A percentile compares a stretch with the other conserved stretches of the same genome.
These are phyloP conservation scores for Suillus fuscotomentosus DNA, from an alignment of 768 basidiomycete genomes.

Conservation along the genomic window DNA sequence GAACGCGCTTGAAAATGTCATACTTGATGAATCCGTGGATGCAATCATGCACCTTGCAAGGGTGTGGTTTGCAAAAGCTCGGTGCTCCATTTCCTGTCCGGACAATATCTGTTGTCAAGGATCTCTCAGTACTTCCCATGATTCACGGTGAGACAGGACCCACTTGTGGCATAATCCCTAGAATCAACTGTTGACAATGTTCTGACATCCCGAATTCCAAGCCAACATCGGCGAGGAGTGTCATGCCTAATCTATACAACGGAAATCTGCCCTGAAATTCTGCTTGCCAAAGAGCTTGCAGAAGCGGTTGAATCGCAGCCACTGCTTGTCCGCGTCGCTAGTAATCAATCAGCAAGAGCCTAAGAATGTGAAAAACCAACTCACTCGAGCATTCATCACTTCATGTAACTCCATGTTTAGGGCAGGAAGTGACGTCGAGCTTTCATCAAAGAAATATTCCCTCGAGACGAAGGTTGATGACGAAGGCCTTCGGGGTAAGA, in stretches of 20 bases:
- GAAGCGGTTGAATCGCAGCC: constrained; percentile 59
- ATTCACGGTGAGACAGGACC: constrained; percentile 11
- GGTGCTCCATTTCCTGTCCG: constrained; percentile 73
- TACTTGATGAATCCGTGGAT: constrained; percentile 47
- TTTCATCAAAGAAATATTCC: constrained; percentile 53
- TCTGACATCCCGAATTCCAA: constrained; percentile 77
- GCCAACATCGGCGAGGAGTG: constrained; percentile 75
- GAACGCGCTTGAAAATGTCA: constrained; percentile 14
- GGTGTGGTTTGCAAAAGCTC: constrained; percentile 72
- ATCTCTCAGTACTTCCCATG: neutral
- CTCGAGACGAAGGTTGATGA: constrained; percentile 51
- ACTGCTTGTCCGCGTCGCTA: constrained; percentile 67
- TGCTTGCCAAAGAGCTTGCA: constrained; percentile 75
- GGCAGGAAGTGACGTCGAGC: constrained; percentile 30
- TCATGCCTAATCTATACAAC: constrained; percentile 65
- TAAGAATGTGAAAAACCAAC: constrained; percentile 22
- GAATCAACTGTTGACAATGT: constrained; percentile 60
- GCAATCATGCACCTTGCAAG: constrained; percentile 75
- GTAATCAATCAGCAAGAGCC: constrained; percentile 7
- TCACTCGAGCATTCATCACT: constrained; percentile 39
- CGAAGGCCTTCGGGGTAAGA: constrained; percentile 56
- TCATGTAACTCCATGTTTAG: constrained; percentile 44
- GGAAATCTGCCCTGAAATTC: constrained; percentile 73
- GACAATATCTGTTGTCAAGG: constrained; percentile 52
- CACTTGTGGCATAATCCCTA: constrained; percentile 84